phyloP scores from a whole-genome alignment of 2,329 filamentous ascomycete genomes.

The Hypoxylon sp. region DNA sequence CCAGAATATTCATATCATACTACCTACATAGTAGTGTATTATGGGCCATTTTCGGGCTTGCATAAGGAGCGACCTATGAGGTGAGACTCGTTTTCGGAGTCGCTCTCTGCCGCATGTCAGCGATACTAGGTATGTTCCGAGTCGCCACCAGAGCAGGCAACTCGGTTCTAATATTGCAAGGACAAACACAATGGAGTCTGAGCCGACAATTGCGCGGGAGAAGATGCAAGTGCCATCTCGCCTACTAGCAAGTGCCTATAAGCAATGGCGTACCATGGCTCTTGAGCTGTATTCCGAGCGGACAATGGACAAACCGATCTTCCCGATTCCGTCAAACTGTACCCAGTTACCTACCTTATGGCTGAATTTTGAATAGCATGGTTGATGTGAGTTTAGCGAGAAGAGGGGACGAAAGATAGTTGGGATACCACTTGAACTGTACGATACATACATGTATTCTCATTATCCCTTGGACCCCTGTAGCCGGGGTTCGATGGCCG shows the following conservation, averaged over 20 bases:
- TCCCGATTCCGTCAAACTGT: constrained; percentile 8
- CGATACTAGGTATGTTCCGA: constrained; percentile 26
- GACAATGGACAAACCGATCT: constrained; percentile 8
- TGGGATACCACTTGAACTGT: constrained; percentile 16
- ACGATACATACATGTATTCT: background rate
- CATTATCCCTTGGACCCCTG: constrained; percentile 44
- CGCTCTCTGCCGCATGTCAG: constrained; percentile 27
- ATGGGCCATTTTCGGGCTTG: constrained; percentile 7
- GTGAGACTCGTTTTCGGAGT: constrained; percentile 26
- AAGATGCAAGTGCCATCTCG: constrained; percentile 13
- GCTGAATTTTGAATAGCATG: constrained; percentile 1
- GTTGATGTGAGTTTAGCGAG: constrained; percentile 5
- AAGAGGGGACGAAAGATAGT: background rate
- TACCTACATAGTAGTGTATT: no score
- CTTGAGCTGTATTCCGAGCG: constrained; percentile 3
- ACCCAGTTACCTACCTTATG: background rate
- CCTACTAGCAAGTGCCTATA: constrained; percentile 5
- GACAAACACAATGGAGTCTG: background rate
- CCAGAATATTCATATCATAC: constrained; percentile 1
- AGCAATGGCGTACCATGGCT: background rate
- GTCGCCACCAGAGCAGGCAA: constrained; percentile 18
- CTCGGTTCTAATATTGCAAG: constrained; percentile 1
- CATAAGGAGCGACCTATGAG: constrained; percentile 15
- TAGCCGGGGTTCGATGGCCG: constrained; percentile 26
- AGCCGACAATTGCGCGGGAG: background rate